Percentiles rank a stretch among this genome's conserved stretches.
Conservation (phyloP, 768 basidiomycete genomes). For the Podaxis pistillaris region DNA sequence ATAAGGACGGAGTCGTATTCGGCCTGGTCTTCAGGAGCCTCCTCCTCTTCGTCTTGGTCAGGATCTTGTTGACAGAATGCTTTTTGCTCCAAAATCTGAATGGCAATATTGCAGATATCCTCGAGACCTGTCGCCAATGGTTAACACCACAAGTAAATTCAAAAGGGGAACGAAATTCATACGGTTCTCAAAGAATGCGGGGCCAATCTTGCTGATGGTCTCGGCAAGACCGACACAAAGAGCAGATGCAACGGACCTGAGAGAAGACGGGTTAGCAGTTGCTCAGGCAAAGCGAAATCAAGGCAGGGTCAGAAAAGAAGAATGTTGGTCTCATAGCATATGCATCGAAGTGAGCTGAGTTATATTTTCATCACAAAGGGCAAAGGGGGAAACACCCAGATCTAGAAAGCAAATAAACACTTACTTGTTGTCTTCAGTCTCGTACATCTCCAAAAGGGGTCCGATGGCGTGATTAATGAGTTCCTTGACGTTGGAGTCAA, state of each 20-base stretch:
- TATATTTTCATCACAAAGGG: conserved; percentile 48
- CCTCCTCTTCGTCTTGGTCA: conserved; percentile 85
- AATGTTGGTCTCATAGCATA: conserved; percentile 54
- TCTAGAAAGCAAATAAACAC: conserved; percentile 31
- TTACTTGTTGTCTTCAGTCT: conserved; percentile 96
- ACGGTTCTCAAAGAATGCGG: conserved; percentile 80
- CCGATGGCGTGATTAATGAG: conserved; percentile 74
- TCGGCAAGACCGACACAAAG: conserved; percentile 89
- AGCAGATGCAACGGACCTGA: conserved; percentile 81
- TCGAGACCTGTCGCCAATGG: conserved; percentile 55
- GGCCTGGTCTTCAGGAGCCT: conserved; percentile 85
- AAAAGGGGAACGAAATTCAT: conserved; percentile 28
- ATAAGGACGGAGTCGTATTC: conserved; percentile 97
- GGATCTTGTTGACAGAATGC: conserved; percentile 96
- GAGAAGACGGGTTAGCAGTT: conserved; percentile 21
- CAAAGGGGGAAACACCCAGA: conserved; percentile 1
- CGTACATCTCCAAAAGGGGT: conserved; percentile 84
- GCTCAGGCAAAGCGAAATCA: conserved; percentile 12
- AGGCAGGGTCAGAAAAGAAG: conserved; percentile 32
- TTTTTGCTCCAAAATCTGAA: conserved; percentile 89
- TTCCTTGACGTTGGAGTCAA: conserved; percentile 72
- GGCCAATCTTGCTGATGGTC: conserved; percentile 89
- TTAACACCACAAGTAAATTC: conserved; percentile 8
- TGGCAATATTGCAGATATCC: conserved; percentile 73
- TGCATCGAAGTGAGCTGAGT: conserved; percentile 84